Conservation (phyloP, 2,329 filamentous ascomycete species). For the Hymenoscyphus salicellus region DNA sequence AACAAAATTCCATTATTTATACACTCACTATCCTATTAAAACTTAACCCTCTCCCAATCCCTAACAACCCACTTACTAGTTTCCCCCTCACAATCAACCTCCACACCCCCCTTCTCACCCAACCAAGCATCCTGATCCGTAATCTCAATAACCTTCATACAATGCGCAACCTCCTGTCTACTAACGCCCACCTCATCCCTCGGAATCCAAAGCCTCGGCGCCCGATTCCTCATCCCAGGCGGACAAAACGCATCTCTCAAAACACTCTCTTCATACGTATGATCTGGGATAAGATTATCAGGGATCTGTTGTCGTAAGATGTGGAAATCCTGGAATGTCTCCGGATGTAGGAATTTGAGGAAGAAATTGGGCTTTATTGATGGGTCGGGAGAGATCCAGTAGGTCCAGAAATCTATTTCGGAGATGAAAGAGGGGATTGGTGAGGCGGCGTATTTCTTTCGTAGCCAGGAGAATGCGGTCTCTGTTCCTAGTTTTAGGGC, state of each 20-base stretch:
- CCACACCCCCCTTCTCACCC: slow-evolving; percentile 39
- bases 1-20: background rate
- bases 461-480: slow-evolving; percentile 14
- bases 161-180: slow-evolving; percentile 55
- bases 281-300: slow-evolving; percentile 41
- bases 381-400: slow-evolving; percentile 33
- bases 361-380: slow-evolving; percentile 44
- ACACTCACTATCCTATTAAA: slow-evolving; percentile 11
- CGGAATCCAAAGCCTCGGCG: slow-evolving; percentile 60
- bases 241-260: slow-evolving; percentile 53
- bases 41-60: slow-evolving; percentile 23
- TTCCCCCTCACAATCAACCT: slow-evolving; percentile 23
- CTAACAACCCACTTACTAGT: slow-evolving; percentile 17
- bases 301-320: slow-evolving; percentile 51
- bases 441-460: slow-evolving; percentile 11
- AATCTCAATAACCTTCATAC: slow-evolving; percentile 50
- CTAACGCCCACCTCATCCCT: slow-evolving; percentile 55
- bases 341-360: slow-evolving; percentile 55
- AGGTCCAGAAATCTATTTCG: slow-evolving; percentile 29
- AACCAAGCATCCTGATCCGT: slow-evolving; percentile 58
- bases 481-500: slow-evolving; percentile 18
- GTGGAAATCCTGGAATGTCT: slow-evolving; percentile 54
- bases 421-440: slow-evolving; percentile 22
- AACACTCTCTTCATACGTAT: slow-evolving; percentile 45
- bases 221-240: slow-evolving; percentile 53